Base-by-base conservation (phyloP, 768 basidiomycete species). In the Kockovaella imperatae region DNA sequence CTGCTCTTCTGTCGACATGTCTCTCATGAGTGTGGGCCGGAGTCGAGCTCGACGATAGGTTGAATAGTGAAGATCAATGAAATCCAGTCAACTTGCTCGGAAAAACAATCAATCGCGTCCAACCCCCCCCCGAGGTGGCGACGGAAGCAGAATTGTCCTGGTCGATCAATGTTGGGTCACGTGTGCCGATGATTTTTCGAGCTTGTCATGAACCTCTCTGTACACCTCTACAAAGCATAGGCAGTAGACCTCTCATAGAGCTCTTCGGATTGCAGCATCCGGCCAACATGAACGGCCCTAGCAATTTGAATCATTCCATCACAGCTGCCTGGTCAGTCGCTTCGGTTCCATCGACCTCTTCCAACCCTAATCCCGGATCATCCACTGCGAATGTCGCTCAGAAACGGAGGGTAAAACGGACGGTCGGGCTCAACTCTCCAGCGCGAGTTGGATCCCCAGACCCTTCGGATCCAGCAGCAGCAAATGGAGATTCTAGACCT, bases 281-380 rank as follows among this genome's bases (percentile, higher is more conserved):
- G 11, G 13, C 36, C 38, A 50, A 34, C n/a, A 62, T 62, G 60
- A 58, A 46, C 50, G 43, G 48, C n/a, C 52, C 54, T 4, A 42
- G 49, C 5, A 57, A 54, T 8, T 54, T 64, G 42, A 64, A 64
- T 50, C 53, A 54, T 25, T 64, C 62, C 14, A 60, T 64, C 36
- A 64, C 62, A 15, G 57, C 63, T 10, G 63, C 57, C 32, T 65
- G 63, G 63, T 35, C 47, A 11, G 44, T 45, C 25, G 29, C 45
- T 17, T 36, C 49, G 23, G 47, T 45, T 3, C 38, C 52, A 26
- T 49, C 47, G 3, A 14, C 45, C 1, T 53, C 52, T 18, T 20
- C 52, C 5, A 38, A 15, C 24, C 21, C 43, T 30, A 17, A 28
- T 7, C 14, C 35, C 2, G 17, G 42, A 3, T n/a, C n/a, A n/a